Conservation (phyloP, 176 grass and related monocot species). For the Alloteropsis semialata region DNA sequence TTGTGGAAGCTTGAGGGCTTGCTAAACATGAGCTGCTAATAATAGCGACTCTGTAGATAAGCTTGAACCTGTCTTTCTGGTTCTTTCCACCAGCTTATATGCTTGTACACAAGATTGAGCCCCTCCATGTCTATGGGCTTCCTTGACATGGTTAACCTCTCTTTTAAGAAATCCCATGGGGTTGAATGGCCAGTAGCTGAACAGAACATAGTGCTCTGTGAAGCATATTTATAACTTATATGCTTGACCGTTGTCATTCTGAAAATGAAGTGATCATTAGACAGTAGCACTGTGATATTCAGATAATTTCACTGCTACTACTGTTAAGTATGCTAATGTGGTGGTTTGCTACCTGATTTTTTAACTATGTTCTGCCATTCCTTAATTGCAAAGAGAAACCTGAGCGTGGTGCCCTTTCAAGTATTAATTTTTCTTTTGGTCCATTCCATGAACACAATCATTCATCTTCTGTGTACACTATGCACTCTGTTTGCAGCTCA, state of each 20-base stretch:
- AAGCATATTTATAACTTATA: neutral
- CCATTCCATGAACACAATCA: neutral
- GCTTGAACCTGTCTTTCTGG: neutral
- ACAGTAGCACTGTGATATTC: neutral
- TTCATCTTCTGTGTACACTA: neutral
- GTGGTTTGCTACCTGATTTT: neutral
- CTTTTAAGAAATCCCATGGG: neutral
- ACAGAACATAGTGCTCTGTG: neutral
- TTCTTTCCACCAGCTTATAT: conserved; percentile 1
- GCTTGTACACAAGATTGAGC: neutral
- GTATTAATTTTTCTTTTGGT: neutral
- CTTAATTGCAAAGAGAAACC: neutral
- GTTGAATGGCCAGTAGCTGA: conserved; percentile 20
- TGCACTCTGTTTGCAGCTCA: neutral
- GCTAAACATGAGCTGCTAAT: neutral
- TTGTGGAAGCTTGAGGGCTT: conserved; percentile 9
- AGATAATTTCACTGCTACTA: neutral
- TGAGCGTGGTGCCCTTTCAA: neutral
- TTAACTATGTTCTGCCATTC: neutral
- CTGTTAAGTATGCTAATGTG: neutral
- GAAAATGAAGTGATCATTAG: neutral
- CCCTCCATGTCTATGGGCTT: neutral
- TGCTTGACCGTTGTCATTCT: neutral
- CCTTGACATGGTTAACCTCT: neutral
- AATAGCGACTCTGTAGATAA: neutral